These are phyloP conservation scores for Dactylellina parvicollis DNA, from an alignment of 2,329 filamentous ascomycete species.

Conservation along the genomic window DNA sequence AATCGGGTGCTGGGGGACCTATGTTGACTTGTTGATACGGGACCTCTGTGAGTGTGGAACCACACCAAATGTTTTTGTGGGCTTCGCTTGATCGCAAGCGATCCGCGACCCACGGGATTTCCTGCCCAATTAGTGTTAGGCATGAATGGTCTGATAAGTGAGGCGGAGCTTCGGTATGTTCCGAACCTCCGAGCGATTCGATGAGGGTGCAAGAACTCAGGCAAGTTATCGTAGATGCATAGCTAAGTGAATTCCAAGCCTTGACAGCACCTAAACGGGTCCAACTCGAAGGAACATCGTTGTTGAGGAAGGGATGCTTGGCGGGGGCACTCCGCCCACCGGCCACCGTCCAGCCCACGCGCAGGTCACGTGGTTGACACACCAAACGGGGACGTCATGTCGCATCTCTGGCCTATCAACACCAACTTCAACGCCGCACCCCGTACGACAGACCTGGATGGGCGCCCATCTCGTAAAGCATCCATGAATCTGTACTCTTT, in stretches of 20 bases:
- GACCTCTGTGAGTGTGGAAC: neutral
- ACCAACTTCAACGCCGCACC: neutral
- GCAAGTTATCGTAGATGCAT: too few relatives aligned
- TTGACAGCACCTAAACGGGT: too few relatives aligned
- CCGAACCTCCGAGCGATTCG: neutral
- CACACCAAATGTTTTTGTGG: neutral
- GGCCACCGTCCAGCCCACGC: too few relatives aligned
- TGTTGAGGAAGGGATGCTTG: neutral
- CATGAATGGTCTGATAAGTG: neutral
- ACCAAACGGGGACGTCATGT: too few relatives aligned
- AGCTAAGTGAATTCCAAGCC: too few relatives aligned
- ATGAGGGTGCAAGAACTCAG: too few relatives aligned
- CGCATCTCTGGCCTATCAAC: neutral
- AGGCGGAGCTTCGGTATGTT: neutral
- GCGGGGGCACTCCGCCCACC: neutral
- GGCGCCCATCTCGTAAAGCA: too few relatives aligned
- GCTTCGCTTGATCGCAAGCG: conserved; percentile 13
- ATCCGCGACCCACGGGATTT: conserved; percentile 1
- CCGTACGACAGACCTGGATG: neutral
- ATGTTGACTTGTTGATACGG: neutral
- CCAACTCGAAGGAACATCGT: too few relatives aligned
- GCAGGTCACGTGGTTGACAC: neutral
- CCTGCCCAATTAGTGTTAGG: neutral
- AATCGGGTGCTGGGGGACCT: neutral
- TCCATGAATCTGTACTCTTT: too few relatives aligned